A percentile compares a stretch with the other conserved stretches of the same genome.
These are phyloP conservation scores for Kwoniella mangroviensis DNA, from an alignment of 768 basidiomycete genomes.

Conservation along the genomic window DNA sequence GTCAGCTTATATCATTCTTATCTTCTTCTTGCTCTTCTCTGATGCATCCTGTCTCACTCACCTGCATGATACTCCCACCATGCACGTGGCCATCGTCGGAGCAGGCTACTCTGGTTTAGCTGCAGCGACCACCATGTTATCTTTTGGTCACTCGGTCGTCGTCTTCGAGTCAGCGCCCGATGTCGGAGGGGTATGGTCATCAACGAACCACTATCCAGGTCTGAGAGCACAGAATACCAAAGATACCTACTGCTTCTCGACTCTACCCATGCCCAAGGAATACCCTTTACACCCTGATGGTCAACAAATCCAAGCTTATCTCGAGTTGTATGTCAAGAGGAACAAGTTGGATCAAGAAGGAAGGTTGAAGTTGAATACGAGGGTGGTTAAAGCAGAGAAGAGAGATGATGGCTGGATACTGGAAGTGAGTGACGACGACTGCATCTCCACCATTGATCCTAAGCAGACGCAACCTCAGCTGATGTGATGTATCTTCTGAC, in stretches of 20 bases:
- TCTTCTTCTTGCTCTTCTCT: not conserved
- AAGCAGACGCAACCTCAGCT: too few relatives aligned
- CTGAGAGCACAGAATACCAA: conserved; percentile 1
- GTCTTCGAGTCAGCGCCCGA: conserved; percentile 9
- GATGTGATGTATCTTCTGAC: too few relatives aligned
- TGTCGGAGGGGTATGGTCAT: conserved; percentile 12
- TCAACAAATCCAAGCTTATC: conserved; percentile 14
- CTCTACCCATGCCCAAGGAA: conserved; percentile 8
- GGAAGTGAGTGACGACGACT: not conserved
- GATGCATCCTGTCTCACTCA: not conserved
- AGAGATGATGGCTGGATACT: conserved; percentile 3
- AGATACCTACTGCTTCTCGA: conserved; percentile 10
- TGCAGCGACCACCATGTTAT: not conserved
- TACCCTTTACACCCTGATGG: conserved; percentile 1
- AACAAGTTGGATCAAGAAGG: conserved; percentile 5
- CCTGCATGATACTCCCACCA: not conserved
- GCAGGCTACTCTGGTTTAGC: conserved; percentile 10
- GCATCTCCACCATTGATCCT: too few relatives aligned
- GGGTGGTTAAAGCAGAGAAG: conserved; percentile 7
- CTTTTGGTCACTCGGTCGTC: conserved; percentile 9
- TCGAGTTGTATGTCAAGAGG: conserved; percentile 7
- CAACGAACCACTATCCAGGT: conserved; percentile 11
- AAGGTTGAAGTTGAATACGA: conserved; percentile 9
- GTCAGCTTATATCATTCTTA: not conserved
- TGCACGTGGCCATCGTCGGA: conserved; percentile 9